Evolutionary conservation across 2,329 filamentous ascomycete genomes (phyloP).

Genomic region (Albophoma yamanashiensis): DNA sequence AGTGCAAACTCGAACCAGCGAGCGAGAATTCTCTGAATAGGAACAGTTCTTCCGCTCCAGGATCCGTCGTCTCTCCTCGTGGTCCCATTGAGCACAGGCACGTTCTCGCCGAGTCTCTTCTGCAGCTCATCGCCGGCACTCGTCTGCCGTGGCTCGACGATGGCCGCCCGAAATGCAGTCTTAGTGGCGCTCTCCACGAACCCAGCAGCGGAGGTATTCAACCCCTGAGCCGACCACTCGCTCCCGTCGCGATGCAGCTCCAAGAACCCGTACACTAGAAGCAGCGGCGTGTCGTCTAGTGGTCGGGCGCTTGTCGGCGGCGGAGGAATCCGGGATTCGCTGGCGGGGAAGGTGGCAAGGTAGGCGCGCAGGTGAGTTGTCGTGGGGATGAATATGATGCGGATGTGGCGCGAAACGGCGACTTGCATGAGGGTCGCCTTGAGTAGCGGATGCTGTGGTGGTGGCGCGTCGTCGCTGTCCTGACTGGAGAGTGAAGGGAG

Average conservation of each 20-base stretch:
- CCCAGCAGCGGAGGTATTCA: constrained; percentile 50
- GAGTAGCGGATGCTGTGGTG: constrained; percentile 30
- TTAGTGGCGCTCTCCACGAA: constrained; percentile 50
- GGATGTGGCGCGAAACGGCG: constrained; percentile 56
- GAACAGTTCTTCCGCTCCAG: constrained; percentile 49
- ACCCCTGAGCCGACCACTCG: constrained; percentile 66
- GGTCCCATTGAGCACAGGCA: constrained; percentile 53
- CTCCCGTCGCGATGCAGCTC: constrained; percentile 55
- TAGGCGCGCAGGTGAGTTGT: constrained; percentile 70
- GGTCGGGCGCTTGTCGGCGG: constrained; percentile 16
- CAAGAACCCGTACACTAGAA: constrained; percentile 57
- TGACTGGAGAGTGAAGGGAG: background rate
- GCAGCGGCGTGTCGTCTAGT: constrained; percentile 21
- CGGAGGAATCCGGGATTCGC: constrained; percentile 22
- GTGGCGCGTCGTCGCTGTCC: background rate
- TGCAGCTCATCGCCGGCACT: constrained; percentile 19
- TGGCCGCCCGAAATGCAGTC: constrained; percentile 28
- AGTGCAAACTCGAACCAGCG: constrained; percentile 49
- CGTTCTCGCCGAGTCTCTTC: constrained; percentile 34
- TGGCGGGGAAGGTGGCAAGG: constrained; percentile 44
- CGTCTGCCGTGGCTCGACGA: constrained; percentile 33
- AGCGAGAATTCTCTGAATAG: constrained; percentile 43
- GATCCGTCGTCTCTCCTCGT: constrained; percentile 37
- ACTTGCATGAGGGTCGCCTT: constrained; percentile 58
- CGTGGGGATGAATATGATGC: constrained; percentile 62